Conservation (phyloP, 208 protist genomes). For the Sergeia podlipaevii region DNA sequence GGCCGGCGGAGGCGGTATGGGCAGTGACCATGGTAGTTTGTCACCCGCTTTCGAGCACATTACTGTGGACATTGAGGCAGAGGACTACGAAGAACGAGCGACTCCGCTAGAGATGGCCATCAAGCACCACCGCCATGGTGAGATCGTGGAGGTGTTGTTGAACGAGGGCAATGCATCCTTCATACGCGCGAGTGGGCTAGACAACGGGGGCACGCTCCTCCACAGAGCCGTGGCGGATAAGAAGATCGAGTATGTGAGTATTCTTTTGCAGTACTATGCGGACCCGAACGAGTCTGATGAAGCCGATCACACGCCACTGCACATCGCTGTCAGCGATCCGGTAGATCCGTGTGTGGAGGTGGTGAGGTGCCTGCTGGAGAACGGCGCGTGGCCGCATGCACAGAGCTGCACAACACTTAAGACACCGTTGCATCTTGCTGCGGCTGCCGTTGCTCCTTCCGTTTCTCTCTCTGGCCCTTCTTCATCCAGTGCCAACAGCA, state of each 20-base stretch:
- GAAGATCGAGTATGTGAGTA: constrained; percentile 17
- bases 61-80: constrained; percentile 56
- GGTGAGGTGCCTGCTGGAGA: constrained; percentile 56
- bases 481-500: no score
- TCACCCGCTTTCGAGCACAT: not conserved
- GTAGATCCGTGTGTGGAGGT: no score
- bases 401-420: constrained; percentile 51
- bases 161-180: constrained; percentile 42
- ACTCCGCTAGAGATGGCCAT: constrained; percentile 78
- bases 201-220: constrained; percentile 48
- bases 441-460: constrained; percentile 16
- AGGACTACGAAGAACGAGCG: constrained; percentile 24
- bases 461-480: no score
- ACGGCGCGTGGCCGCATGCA: constrained; percentile 31
- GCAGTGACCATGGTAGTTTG: constrained; percentile 1
- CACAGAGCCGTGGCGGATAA: constrained; percentile 51
- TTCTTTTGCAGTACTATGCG: constrained; percentile 63
- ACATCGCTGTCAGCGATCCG: no score
- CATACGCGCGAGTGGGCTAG: constrained; percentile 35
- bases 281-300: constrained; percentile 66
- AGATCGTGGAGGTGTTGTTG: constrained; percentile 42
- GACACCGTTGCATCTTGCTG: constrained; percentile 64
- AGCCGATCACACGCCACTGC: constrained; percentile 56
- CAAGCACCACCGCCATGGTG: constrained; percentile 12
- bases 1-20: not conserved